phyloP scores from a whole-genome alignment of 805 yeast species.

The Saturnispora silvae region DNA sequence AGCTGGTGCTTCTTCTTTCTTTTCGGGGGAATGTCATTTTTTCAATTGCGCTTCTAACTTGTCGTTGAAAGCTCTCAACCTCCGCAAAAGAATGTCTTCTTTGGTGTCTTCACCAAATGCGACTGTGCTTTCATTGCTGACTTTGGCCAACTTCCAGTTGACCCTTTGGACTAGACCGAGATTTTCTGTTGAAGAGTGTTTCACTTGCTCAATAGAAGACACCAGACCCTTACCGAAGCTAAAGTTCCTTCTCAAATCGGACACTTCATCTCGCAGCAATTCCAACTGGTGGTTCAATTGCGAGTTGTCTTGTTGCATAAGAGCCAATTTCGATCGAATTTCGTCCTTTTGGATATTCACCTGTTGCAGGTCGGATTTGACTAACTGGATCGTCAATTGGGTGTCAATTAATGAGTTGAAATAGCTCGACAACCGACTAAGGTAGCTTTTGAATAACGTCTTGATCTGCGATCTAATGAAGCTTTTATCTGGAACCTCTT shows the following conservation, averaged over 20 bases:
- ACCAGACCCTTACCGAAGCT: constrained; percentile 8
- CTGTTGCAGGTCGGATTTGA: constrained; percentile 22
- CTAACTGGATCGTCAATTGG: constrained; percentile 26
- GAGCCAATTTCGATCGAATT: constrained; percentile 22
- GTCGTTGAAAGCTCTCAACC: constrained; percentile 21
- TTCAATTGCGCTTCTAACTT: constrained; percentile 15
- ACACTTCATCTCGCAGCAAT: constrained; percentile 14
- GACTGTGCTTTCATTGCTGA: constrained; percentile 8
- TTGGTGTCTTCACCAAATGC: constrained; percentile 8
- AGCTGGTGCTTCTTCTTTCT: no score
- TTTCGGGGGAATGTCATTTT: no score
- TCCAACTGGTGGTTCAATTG: constrained; percentile 15
- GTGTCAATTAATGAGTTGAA: constrained; percentile 27
- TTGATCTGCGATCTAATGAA: background rate
- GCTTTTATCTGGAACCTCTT: no score
- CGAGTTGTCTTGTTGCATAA: constrained; percentile 20
- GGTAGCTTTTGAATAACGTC: constrained; percentile 17
- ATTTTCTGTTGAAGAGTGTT: background rate
- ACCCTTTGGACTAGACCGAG: constrained; percentile 9
- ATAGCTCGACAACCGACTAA: constrained; percentile 18
- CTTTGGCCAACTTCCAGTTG: constrained; percentile 12
- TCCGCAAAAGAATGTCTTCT: constrained; percentile 19
- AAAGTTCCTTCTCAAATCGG: constrained; percentile 12
- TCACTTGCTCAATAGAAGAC: constrained; percentile 2
- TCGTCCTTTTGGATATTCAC: constrained; percentile 23